Percentiles rank a stretch among this genome's conserved stretches.
phyloP scores from a whole-genome alignment of 192 early-diverging fungal species.

The Entomortierella chlamydospora region DNA sequence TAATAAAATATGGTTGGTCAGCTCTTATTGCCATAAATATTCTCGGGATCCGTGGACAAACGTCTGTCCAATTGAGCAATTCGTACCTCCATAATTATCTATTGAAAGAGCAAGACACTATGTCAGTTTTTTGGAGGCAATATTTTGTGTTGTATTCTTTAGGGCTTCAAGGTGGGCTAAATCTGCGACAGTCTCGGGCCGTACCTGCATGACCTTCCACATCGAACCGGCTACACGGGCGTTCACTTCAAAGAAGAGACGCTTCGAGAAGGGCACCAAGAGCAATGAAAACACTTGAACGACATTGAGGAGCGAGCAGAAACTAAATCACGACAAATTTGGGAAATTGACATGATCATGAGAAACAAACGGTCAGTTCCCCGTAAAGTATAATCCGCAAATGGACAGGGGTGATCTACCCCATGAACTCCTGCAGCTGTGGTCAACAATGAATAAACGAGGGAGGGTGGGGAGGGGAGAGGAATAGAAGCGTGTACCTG shows the following conservation, averaged over 20 bases:
- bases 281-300: conserved; percentile 63
- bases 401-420: too few species aligned
- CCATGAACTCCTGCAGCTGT: too few species aligned
- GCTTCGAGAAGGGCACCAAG: conserved; percentile 59
- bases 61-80: neutral
- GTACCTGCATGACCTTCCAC: conserved; percentile 69
- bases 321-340: conserved; percentile 45
- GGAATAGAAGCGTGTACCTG: conserved; percentile 29
- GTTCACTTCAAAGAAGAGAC: conserved; percentile 64
- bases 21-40: neutral
- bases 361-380: neutral
- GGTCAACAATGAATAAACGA: too few species aligned
- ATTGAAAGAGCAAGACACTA: neutral
- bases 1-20: neutral
- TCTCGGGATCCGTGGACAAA: neutral
- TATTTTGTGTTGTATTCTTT: too few species aligned
- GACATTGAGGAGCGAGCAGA: conserved; percentile 59
- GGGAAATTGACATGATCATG: neutral
- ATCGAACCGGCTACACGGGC: conserved; percentile 58
- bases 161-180: too few species aligned
- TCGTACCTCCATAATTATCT: conserved; percentile 55
- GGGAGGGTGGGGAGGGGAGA: too few species aligned
- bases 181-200: neutral
- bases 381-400: too few species aligned
- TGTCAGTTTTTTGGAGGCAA: neutral